Evolutionary conservation across 139 green algal species (phyloP).

Genomic region (Chlamydomonas schloesseri): DNA sequence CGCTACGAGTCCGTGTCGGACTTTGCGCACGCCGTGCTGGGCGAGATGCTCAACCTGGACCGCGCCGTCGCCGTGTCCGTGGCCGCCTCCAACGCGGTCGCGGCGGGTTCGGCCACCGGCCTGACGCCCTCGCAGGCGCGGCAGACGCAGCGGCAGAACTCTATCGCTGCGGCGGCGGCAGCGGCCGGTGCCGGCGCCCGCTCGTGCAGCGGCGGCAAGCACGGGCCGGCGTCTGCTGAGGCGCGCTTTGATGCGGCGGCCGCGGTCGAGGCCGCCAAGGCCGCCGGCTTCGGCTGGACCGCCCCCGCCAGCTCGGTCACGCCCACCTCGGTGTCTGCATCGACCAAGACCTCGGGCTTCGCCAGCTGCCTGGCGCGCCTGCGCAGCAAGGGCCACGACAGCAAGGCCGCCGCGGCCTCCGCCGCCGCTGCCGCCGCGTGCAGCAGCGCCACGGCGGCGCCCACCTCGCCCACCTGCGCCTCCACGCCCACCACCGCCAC

Average conservation of each 20-base stretch:
- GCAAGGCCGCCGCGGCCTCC: background rate
- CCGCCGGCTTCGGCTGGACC: conserved; percentile 25
- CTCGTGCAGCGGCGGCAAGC: background rate
- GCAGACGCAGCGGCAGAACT: background rate
- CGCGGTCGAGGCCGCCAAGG: background rate
- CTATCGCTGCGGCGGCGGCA: background rate
- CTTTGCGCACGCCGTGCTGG: conserved; percentile 38
- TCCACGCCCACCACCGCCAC: no score
- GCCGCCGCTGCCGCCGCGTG: no score
- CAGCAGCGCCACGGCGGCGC: no score
- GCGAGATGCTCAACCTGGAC: conserved; percentile 37
- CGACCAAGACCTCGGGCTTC: background rate
- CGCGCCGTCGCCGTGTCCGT: background rate
- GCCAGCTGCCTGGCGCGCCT: background rate
- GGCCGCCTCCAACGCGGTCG: background rate
- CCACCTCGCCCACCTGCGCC: no score
- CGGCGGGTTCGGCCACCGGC: no score
- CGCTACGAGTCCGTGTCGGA: conserved; percentile 28
- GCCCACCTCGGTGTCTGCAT: background rate
- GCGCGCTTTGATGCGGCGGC: background rate
- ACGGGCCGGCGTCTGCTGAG: background rate
- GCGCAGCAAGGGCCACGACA: background rate
- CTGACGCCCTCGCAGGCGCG: background rate
- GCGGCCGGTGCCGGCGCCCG: background rate
- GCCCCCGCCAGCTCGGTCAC: background rate